phyloP scores from a whole-genome alignment of 106 monocot genomes.

The Posidonia australis region DNA sequence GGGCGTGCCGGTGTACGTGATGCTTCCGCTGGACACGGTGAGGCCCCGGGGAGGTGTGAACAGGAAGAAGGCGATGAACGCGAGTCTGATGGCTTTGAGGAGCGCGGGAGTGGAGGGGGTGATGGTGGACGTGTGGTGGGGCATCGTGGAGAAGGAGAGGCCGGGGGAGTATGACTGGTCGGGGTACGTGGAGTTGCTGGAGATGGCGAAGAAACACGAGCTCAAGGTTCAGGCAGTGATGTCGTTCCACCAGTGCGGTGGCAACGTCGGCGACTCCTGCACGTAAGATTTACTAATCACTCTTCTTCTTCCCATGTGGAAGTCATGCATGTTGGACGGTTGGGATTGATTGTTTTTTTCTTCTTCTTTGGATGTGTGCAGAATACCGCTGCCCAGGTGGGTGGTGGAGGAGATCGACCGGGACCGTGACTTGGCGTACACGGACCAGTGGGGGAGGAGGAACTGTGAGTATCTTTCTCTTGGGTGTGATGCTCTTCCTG shows the following conservation, averaged over 20 bases:
- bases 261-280: constrained; percentile 83
- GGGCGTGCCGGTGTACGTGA: constrained; percentile 87
- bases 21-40: constrained; percentile 83
- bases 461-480: constrained; percentile 89
- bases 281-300: constrained; percentile 21
- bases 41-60: constrained; percentile 27
- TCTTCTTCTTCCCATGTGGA: neutral
- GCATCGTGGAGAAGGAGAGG: constrained; percentile 57
- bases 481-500: constrained; percentile 70
- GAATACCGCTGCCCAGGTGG: constrained; percentile 21
- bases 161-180: constrained; percentile 68
- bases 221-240: constrained; percentile 95
- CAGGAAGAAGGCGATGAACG: constrained; percentile 67
- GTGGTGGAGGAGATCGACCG: constrained; percentile 15
- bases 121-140: no score
- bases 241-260: no score
- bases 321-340: neutral
- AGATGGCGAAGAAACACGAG: constrained; percentile 42
- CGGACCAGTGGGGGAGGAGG: constrained; percentile 63
- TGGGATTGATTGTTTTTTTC: no score
- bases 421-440: constrained; percentile 14
- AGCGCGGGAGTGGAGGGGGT: constrained; percentile 83
- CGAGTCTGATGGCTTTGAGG: constrained; percentile 64
- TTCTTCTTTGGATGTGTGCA: neutral
- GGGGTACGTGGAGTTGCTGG: constrained; percentile 61